Evolutionary conservation across 495 filamentous ascomycete genomes (phyloP), one percentile per base, ranked within the genome.

Genomic region (Penicillium silybi): DNA sequence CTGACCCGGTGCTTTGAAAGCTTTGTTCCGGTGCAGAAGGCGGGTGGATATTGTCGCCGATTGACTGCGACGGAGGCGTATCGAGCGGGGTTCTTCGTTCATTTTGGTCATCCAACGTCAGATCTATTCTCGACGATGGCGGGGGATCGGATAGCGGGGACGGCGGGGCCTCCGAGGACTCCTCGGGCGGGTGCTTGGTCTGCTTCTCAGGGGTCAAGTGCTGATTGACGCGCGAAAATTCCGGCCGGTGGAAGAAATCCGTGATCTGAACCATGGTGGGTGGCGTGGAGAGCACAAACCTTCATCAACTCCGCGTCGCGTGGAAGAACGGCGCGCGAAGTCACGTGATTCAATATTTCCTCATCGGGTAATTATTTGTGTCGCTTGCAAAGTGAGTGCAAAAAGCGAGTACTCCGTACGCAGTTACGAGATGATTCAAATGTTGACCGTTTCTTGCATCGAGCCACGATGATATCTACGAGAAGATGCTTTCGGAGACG

Each of bases 181-280:
- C 23, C 37, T 6, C 10, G 19, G 41, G 41, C 18, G 2, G 16
- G 16, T 1, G 10, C 0, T 1, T 41, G 39, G 15, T n/a, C 4
- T 47, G 34, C 6, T 52, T 46, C 42, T 63, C 56, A 2, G 47
- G 27, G 4, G 55, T 50, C 26, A 13, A 29, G 15, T 53, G 19
- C 7, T 42, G 16, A 32, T 54, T 40, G 3, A 41, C 26, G n/a
- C 23, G 22, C 1, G 61, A 46, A 40, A 63, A 69, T 3, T 42
- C 15, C 7, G 72, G 70, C 11, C 59, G 67, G 22, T 66, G 72
- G 54, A 80, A 79, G 37, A 66, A 77, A 29, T 66, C 67, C 1
- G 55, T 65, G 19, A 77, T 65, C 18, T 37, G 69, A 11, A 56
- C 57, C 53, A 67, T 65, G 37, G 48, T 64, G 45, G 54, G 34